Evolutionary conservation across 202 grass and related monocot genomes (phyloP).

Genomic region (Panicum virgatum): DNA sequence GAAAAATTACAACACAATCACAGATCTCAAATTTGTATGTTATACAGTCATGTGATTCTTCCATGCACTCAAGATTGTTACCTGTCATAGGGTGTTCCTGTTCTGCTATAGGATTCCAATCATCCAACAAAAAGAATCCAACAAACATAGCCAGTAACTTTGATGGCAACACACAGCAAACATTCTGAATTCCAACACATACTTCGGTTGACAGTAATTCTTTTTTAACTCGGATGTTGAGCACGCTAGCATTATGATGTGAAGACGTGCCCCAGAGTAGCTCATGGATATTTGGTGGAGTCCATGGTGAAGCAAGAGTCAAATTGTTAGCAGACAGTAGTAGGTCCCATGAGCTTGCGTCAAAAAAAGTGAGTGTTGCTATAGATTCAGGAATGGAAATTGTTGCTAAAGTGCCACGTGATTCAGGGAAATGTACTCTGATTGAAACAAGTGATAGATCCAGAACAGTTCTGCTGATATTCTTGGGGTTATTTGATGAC

Average conservation of each 20-base stretch:
- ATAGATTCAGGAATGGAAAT: conserved; percentile 63
- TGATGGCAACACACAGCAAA: conserved; percentile 76
- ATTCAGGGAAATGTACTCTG: conserved; percentile 79
- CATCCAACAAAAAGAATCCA: conserved; percentile 91
- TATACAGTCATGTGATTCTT: conserved; percentile 40
- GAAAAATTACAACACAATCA: conserved; percentile 81
- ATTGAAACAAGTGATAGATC: conserved; percentile 64
- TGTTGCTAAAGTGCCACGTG: conserved; percentile 68
- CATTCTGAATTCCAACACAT: conserved; percentile 77
- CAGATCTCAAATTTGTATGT: conserved; percentile 83
- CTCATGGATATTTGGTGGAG: conserved; percentile 53
- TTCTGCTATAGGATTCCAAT: conserved; percentile 69
- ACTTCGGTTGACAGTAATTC: conserved; percentile 58
- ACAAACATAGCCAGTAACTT: conserved; percentile 80
- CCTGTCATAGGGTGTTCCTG: conserved; percentile 41
- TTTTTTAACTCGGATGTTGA: conserved; percentile 75
- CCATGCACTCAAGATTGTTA: conserved; percentile 40
- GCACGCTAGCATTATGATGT: conserved; percentile 50
- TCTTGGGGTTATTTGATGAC: conserved; percentile 23
- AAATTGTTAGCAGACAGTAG: conserved; percentile 65
- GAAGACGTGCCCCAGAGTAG: conserved; percentile 68
- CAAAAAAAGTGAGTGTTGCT: conserved; percentile 52
- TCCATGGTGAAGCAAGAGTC: conserved; percentile 67
- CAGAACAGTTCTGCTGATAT: conserved; percentile 46
- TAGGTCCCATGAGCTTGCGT: conserved; percentile 68